Base-by-base conservation (phyloP, 2,329 filamentous ascomycete genomes). In the Epichloe elymi region DNA sequence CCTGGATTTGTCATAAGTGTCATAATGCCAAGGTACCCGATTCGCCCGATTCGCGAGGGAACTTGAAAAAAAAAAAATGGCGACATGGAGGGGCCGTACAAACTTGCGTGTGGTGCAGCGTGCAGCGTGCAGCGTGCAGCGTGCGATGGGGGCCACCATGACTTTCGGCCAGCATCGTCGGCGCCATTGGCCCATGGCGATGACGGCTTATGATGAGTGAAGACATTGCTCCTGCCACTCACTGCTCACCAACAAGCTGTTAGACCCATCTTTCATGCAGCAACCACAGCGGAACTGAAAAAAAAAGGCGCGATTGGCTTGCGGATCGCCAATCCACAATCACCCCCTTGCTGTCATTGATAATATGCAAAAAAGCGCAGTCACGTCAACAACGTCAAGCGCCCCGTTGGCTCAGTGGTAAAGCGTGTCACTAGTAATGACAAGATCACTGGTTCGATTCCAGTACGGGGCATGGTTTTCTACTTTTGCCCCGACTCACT, bases 341-440 rank as follows among this genome's bases (percentile, higher is more conserved):
- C 17, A 12, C 5, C 33, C 2, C 3, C 0, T 26, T 17, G 3
- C 0, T 15, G 7, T 30, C 15, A n/a, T 8, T 44, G 0, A 35
- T 41, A 20, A 6, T 19, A 1, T 0, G 15, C 23, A 12, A 43
- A 48, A 48, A 41, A 40, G 36, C 0, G 5, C 14, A 0, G 0
- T 0, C 10, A 11, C 2, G 0, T 2, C 11, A 43, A 3, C 1
- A 41, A 19, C 48, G 49, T 30, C n/a, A 48, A 3, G 50, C 43
- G 59, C 62, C 60, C 55, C 59, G 57, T 63, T 64, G 61, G 62
- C 62, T 64, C 55, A 64, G 62, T 64, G 62, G 62, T 64, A 64
- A 59, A 64, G 62, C 62, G 62, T 64, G 57, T 64, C 62, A 64
- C 62, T 64, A 64, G 62, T 64, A 64, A 62, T 64, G 62, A 63